These are phyloP conservation scores for Clavariopsis aquatica DNA, from an alignment of 495 filamentous ascomycete genomes.

Conservation along the genomic window DNA sequence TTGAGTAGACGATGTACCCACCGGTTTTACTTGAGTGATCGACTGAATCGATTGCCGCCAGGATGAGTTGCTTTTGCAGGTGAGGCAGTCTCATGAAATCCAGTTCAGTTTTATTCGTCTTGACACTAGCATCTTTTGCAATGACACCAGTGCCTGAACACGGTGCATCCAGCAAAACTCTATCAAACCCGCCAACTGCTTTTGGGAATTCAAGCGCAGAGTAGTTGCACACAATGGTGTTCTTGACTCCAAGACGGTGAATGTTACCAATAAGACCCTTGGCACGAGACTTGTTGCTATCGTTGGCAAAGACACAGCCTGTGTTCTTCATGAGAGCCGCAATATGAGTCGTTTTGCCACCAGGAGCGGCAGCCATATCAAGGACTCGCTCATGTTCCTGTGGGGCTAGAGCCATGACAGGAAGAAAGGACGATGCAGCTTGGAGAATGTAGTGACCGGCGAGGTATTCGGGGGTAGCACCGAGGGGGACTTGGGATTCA, in stretches of 20 bases:
- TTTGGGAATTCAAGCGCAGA: constrained; percentile 90
- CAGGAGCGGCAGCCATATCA: constrained; percentile 96
- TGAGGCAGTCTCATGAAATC: constrained; percentile 92
- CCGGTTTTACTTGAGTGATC: constrained; percentile 84
- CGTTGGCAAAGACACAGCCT: constrained; percentile 92
- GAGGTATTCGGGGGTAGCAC: constrained; percentile 95
- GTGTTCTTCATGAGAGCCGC: constrained; percentile 98
- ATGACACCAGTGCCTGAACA: constrained; percentile 89
- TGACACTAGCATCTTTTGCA: constrained; percentile 89
- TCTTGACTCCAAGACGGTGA: constrained; percentile 89
- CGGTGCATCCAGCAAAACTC: constrained; percentile 76
- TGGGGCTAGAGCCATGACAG: constrained; percentile 94
- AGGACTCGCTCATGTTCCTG: constrained; percentile 89
- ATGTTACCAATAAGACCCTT: constrained; percentile 99
- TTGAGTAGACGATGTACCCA: constrained; percentile 93
- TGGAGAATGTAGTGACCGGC: constrained; percentile 97
- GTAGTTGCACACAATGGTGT: constrained; percentile 92
- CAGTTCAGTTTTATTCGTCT: constrained; percentile 93
- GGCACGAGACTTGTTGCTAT: constrained; percentile 86
- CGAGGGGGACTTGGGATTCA: constrained; percentile 89
- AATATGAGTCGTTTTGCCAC: constrained; percentile 96
- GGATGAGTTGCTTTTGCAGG: constrained; percentile 87
- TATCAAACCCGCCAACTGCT: constrained; percentile 92
- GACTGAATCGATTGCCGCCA: constrained; percentile 91
- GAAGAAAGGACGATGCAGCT: constrained; percentile 94